Percentiles rank a stretch among this genome's conserved stretches.
phyloP scores from a whole-genome alignment of 371 early-diverging fungal genomes.

The Dinochytrium kinnereticum region DNA sequence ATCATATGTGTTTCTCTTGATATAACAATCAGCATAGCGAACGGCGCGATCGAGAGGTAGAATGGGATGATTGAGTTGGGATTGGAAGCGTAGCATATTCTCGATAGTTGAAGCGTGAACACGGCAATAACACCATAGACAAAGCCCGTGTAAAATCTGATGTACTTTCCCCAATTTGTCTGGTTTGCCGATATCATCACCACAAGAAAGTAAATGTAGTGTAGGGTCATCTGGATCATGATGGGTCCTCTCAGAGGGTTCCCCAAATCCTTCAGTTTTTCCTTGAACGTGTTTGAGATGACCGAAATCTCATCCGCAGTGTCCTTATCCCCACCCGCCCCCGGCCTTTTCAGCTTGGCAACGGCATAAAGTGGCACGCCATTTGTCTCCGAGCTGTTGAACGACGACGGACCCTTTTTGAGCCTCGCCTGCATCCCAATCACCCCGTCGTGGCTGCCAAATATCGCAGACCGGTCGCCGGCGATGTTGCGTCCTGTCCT shows the following conservation, averaged over 20 bases:
- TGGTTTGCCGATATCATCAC: slow-evolving; percentile 37
- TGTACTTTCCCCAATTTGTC: slow-evolving; percentile 40
- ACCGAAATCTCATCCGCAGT: slow-evolving; percentile 20
- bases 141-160: slow-evolving; percentile 44
- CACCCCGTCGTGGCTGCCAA: no score
- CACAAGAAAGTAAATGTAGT: slow-evolving; percentile 44
- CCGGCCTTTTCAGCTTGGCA: background rate
- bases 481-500: no score
- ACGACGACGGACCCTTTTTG: no score
- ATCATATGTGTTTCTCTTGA: slow-evolving; percentile 52
- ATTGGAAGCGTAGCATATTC: slow-evolving; percentile 27
- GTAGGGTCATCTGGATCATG: slow-evolving; percentile 37
- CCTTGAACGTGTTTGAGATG: slow-evolving; percentile 15
- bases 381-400: no score
- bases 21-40: slow-evolving; percentile 40
- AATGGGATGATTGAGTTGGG: slow-evolving; percentile 32
- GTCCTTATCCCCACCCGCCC: background rate
- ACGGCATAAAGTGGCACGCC: no score
- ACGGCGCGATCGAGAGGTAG: slow-evolving; percentile 49
- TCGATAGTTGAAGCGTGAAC: slow-evolving; percentile 30
- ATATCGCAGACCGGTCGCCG: no score
- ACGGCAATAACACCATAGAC: slow-evolving; percentile 23
- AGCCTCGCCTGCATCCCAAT: no score
- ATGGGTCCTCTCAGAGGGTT: slow-evolving; percentile 45
- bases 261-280: slow-evolving; percentile 32